phyloP scores from a whole-genome alignment of 805 yeast species.

The Sugiyamaella boreocaroliniensis region DNA sequence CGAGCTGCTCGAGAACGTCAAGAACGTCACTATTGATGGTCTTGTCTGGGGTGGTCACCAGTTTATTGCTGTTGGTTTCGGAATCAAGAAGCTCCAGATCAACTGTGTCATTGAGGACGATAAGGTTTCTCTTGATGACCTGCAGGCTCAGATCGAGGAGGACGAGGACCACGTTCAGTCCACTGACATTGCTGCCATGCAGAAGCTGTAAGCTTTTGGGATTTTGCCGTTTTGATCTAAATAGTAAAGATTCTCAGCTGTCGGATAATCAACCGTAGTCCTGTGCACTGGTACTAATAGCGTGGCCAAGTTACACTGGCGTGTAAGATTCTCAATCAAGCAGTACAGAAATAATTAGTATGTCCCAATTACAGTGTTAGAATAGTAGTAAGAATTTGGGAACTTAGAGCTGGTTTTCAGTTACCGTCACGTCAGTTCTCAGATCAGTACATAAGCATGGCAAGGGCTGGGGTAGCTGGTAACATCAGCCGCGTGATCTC shows the following conservation, averaged over 20 bases:
- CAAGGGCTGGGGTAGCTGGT: too few species aligned
- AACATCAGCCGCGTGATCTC: not conserved
- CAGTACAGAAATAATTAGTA: too few species aligned
- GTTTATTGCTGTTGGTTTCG: constrained; percentile 96
- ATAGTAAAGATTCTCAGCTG: not conserved
- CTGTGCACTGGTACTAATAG: too few species aligned
- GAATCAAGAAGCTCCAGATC: constrained; percentile 98
- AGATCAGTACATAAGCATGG: too few species aligned
- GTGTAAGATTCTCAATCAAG: too few species aligned
- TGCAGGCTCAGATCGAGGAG: constrained; percentile 66
- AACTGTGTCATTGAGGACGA: constrained; percentile 97
- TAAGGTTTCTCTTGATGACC: constrained; percentile 86
- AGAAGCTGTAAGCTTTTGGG: constrained; percentile 62
- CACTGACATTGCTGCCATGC: constrained; percentile 98
- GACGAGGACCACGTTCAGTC: constrained; percentile 99
- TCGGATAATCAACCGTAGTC: too few species aligned
- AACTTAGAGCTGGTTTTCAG: too few species aligned
- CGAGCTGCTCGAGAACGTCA: constrained; percentile 78
- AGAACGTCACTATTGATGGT: constrained; percentile 84
- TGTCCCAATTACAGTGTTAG: too few species aligned
- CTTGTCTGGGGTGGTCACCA: constrained; percentile 97
- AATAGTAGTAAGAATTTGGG: too few species aligned
- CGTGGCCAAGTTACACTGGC: too few species aligned
- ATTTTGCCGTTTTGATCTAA: not conserved
- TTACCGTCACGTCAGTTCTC: too few species aligned